phyloP scores from a whole-genome alignment of 352 stramenopile genomes.

The Plasmopara muralis region DNA sequence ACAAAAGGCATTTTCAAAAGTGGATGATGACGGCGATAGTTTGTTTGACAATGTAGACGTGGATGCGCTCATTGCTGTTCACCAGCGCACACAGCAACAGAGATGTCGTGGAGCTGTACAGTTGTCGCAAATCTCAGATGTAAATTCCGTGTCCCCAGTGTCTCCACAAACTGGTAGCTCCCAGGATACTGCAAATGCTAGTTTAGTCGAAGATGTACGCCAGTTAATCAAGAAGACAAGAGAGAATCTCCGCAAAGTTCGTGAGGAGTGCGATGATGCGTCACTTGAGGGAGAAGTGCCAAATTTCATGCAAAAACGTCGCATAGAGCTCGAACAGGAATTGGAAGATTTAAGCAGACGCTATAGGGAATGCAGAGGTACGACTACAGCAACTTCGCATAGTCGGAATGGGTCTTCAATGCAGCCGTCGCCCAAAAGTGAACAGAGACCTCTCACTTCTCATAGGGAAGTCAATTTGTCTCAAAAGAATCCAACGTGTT shows the following conservation, averaged over 20 bases:
- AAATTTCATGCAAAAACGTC: slow-evolving; percentile 33
- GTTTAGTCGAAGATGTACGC: slow-evolving; percentile 26
- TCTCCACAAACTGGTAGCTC: slow-evolving; percentile 14
- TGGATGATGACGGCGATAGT: slow-evolving; percentile 22
- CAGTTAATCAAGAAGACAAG: slow-evolving; percentile 57
- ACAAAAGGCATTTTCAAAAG: slow-evolving; percentile 4
- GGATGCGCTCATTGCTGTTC: slow-evolving; percentile 43
- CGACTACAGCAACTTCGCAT: slow-evolving; percentile 10
- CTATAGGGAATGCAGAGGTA: slow-evolving; percentile 52
- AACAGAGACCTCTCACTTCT: slow-evolving; percentile 6
- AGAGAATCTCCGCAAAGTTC: slow-evolving; percentile 50
- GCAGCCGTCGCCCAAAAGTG: slow-evolving; percentile 5
- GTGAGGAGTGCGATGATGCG: slow-evolving; percentile 79
- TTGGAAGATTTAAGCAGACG: slow-evolving; percentile 51
- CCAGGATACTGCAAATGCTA: slow-evolving; percentile 16
- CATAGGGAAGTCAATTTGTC: slow-evolving; percentile 7
- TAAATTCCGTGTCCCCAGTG: slow-evolving; percentile 12
- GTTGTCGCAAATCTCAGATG: slow-evolving; percentile 1
- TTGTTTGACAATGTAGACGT: slow-evolving; percentile 43
- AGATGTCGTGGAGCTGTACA: slow-evolving; percentile 6
- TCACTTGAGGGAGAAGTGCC: slow-evolving; percentile 74
- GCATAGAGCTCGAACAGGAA: slow-evolving; percentile 46
- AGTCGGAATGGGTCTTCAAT: slow-evolving; percentile 16
- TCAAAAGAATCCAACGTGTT: slow-evolving; percentile 32
- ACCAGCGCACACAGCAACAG: slow-evolving; percentile 29